phyloP scores from a whole-genome alignment of 139 green algal genomes.

The Tetradesmus obliquus region DNA sequence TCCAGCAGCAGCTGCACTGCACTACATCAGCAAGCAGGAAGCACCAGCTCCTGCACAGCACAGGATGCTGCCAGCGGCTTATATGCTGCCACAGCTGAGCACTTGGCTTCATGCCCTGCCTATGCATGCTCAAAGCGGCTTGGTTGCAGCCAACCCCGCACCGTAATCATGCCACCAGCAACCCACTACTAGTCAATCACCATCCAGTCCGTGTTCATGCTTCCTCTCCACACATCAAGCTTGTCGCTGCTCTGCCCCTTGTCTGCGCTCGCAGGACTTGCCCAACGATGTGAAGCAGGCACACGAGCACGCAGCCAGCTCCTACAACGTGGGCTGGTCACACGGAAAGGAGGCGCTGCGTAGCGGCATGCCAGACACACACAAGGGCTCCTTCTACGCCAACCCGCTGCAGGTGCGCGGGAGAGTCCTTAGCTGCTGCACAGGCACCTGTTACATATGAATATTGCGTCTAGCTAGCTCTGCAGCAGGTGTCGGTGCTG shows the following conservation, averaged over 20 bases:
- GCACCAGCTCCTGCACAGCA: neutral
- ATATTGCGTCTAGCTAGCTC: no score
- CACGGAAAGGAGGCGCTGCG: constrained; percentile 75
- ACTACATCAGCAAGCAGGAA: neutral
- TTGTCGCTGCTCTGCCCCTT: neutral
- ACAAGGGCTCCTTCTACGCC: constrained; percentile 80
- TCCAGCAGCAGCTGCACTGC: neutral
- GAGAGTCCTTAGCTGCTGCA: neutral
- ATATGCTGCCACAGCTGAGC: neutral
- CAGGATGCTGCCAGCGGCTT: neutral
- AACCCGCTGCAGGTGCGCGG: constrained; percentile 68
- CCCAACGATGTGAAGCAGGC: constrained; percentile 39
- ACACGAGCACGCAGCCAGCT: constrained; percentile 62
- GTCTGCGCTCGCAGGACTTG: constrained; percentile 43
- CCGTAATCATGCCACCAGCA: no score
- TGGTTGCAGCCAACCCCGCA: no score
- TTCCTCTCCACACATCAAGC: neutral
- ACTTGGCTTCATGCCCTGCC: neutral
- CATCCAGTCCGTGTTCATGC: neutral
- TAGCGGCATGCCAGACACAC: constrained; percentile 62
- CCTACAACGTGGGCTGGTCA: constrained; percentile 81
- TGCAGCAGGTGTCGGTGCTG: no score
- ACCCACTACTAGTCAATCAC: no score
- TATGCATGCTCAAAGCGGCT: no score
- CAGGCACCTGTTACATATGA: neutral